Evolutionary conservation across 2,329 filamentous ascomycete species (phyloP).

Genomic region (Xylariaceae sp.): DNA sequence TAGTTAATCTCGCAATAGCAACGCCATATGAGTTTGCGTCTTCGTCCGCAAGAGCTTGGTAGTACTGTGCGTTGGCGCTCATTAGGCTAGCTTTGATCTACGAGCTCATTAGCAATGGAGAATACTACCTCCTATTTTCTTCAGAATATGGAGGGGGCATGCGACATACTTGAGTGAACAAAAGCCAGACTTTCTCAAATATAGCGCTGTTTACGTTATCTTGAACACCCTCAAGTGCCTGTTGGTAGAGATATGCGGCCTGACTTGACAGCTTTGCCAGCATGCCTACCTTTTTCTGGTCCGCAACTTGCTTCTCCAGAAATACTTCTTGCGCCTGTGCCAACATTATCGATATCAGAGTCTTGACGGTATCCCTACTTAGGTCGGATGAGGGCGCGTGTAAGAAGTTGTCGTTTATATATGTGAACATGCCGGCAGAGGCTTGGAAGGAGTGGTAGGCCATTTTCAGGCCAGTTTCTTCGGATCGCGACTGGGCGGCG

Average conservation of each 20-base stretch:
- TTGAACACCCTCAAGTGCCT: conserved; percentile 83
- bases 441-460: conserved; percentile 98
- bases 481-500: conserved; percentile 82
- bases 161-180: conserved; percentile 65
- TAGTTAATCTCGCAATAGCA: conserved; percentile 74
- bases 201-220: conserved; percentile 87
- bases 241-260: conserved; percentile 78
- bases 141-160: neutral
- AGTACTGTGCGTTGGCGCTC: conserved; percentile 84
- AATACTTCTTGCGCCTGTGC: conserved; percentile 97
- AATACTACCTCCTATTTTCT: neutral
- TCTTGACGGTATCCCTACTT: conserved; percentile 92
- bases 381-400: conserved; percentile 95
- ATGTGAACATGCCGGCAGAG: conserved; percentile 98
- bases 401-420: conserved; percentile 99
- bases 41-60: conserved; percentile 84
- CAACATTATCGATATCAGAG: conserved; percentile 84
- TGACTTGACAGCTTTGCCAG: conserved; percentile 91
- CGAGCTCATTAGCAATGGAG: conserved; percentile 17
- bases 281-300: conserved; percentile 87
- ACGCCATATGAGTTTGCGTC: conserved; percentile 82
- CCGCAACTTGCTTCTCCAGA: conserved; percentile 87
- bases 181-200: conserved; percentile 90
- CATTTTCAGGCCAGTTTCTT: conserved; percentile 89
- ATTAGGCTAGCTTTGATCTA: conserved; percentile 76